Evolutionary conservation across 768 basidiomycete species (phyloP), one percentile per base, ranked within the genome.

Genomic region (Amylocystis lapponica): DNA sequence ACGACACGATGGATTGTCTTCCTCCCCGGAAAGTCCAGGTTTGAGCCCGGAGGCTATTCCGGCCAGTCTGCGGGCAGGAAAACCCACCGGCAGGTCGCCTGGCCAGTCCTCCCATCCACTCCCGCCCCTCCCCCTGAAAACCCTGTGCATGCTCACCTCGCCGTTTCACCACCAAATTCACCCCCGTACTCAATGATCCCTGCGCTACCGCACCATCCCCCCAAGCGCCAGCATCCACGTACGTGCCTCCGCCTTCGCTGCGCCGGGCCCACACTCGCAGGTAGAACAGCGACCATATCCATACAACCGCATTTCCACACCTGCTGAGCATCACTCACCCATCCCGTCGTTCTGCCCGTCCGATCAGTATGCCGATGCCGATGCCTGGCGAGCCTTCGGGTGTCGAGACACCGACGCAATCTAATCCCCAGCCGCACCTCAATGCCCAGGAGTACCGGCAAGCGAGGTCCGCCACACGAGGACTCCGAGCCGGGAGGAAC

Each of bases 351-450:
- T 21, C 42, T 67, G 6, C 68, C 66, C 2, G 74, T 74, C 50
- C 68, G 71, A 21, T 68, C 35, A 73, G 50, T 60, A 63, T 71
- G 0, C 77, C 80, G 13, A 60, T 81, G 13, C 78, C 78, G 3
- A 65, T 79, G 8, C 79, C 79, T 12, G 40, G 50, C 43, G 56
- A 47, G 13, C 46, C 50, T n/a, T 62, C 68, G 17, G 67, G 63
- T 20, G 48, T 20, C 40, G 53, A 31, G 45, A 43, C 51, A n/a
- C 50, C 50, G 4, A 44, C 48, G n/a, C 36, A 43, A 4, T 14
- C 42, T 23, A 21, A 51, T 48, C 41, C 41, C n/a, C 31, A 38
- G 2, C 16, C 45, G 2, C 30, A 50, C 23, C 4, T 34, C 6
- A 32, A 20, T 7, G 23, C 29, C 21, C 33, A 7, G 13, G 39